phyloP scores from a whole-genome alignment of 208 protist genomes.

The Crithidia acanthocephali region DNA sequence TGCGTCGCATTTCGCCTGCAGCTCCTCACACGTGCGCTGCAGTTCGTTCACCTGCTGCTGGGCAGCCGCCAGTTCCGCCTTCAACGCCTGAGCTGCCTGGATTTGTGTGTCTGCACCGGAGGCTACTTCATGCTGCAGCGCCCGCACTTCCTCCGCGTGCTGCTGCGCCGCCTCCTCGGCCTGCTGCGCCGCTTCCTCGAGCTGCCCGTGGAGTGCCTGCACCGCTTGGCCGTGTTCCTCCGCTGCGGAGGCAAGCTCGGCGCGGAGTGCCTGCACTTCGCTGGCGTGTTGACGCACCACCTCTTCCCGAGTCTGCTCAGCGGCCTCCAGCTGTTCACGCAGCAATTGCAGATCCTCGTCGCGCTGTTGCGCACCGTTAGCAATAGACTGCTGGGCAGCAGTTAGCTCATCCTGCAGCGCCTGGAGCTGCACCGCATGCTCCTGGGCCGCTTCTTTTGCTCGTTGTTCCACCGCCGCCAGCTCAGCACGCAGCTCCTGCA shows the following conservation, averaged over 20 bases:
- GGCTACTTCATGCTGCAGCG: background rate
- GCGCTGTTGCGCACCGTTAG: slow-evolving; percentile 8
- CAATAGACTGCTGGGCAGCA: background rate
- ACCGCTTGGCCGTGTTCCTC: no score
- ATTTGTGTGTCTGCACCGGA: background rate
- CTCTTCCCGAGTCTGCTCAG: background rate
- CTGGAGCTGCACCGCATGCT: no score
- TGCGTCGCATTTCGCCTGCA: background rate
- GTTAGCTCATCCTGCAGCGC: slow-evolving; percentile 5
- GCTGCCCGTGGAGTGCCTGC: no score
- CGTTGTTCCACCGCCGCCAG: no score
- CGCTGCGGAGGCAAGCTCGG: no score
- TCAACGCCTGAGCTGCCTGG: background rate
- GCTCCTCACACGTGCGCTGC: background rate
- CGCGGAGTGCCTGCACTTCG: background rate
- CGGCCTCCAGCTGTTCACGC: slow-evolving; percentile 14
- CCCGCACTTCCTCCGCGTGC: slow-evolving; percentile 3
- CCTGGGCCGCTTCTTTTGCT: no score
- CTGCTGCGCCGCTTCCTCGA: background rate
- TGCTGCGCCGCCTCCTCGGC: background rate
- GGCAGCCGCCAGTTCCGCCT: background rate
- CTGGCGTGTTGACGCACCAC: slow-evolving; percentile 9
- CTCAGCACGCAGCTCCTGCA: no score
- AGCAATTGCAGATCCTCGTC: slow-evolving; percentile 15
- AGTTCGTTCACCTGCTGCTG: background rate